Evolutionary conservation across 768 basidiomycete species (phyloP).

Genomic region (Lanmaoa rubissima): DNA sequence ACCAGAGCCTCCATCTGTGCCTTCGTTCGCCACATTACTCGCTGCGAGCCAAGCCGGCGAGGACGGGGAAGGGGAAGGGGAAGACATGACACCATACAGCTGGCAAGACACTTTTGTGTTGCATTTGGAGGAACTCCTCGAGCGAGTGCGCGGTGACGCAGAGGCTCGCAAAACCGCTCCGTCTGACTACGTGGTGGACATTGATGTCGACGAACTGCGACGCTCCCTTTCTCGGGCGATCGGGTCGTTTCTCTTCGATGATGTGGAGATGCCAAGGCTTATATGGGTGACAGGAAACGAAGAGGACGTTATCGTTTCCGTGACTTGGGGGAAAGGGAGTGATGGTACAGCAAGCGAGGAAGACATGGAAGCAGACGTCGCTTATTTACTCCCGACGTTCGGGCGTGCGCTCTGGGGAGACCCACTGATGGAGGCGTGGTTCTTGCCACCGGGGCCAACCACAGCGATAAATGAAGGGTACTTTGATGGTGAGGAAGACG

Average conservation of each 20-base stretch:
- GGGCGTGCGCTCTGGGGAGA: constrained; percentile 71
- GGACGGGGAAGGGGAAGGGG: constrained; percentile 13
- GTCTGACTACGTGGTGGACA: constrained; percentile 9
- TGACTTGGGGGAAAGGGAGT: constrained; percentile 20
- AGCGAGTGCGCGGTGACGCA: constrained; percentile 35
- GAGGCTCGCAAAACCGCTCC: constrained; percentile 14
- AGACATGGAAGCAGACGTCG: constrained; percentile 26
- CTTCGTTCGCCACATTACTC: constrained; percentile 14
- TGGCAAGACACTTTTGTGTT: constrained; percentile 76
- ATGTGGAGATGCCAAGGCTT: constrained; percentile 68
- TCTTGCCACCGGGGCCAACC: constrained; percentile 48
- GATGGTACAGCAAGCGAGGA: constrained; percentile 10
- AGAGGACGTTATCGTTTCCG: constrained; percentile 54
- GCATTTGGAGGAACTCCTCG: constrained; percentile 56
- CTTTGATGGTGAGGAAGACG: constrained; percentile 42
- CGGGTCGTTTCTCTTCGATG: constrained; percentile 72
- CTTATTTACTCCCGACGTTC: constrained; percentile 40
- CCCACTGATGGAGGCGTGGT: constrained; percentile 67
- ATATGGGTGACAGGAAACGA: constrained; percentile 62
- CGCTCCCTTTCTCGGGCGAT: constrained; percentile 64
- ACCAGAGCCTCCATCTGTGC: constrained; percentile 32
- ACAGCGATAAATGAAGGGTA: constrained; percentile 63
- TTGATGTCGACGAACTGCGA: constrained; percentile 43
- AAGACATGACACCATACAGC: constrained; percentile 43
- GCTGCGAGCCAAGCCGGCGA: constrained; percentile 1